Base-by-base conservation (phyloP, 345 rosid genomes). In the Eucalyptus grandis region DNA sequence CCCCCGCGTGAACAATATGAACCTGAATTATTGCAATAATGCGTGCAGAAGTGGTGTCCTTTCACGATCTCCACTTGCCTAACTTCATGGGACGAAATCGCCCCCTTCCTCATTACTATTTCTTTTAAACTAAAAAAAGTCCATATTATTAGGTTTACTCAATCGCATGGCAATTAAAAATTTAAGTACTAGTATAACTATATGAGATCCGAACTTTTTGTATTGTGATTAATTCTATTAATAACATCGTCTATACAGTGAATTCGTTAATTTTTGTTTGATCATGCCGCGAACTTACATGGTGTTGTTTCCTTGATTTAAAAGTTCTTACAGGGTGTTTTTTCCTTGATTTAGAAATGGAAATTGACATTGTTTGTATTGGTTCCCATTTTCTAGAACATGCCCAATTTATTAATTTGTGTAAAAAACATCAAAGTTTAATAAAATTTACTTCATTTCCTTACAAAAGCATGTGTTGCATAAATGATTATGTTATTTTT, bases 341-440 rank as follows among this genome's bases (percentile, higher is more conserved):
- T 1, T 21, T 34, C 40, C 12, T 16, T 17, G 1, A 4, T 0
- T 11, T 69, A 3, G 0, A 31, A 34, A 69, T 31, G 13, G 0
- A 40, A 34, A 31, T 0, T 6, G 0, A 9, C 12, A 0, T 69
- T 34, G 24, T 17, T 34, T n/a, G 2, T 2, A 31, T 0, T 0
- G 3, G 2, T 37, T 37, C 14, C 14, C 22, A 72, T 19, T 5
- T 72, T 72, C 22, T 19, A 24, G 3, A 72, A 72, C 8, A 5
- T 34, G 8, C 8, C 13, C 46, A 37, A 10, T 17, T 37, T 69
- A 9, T 65, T 37, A 10, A 0, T 34, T 37, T 72, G 26, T 10
- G 8, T 72, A 19, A 72, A 19, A 69, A 34, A 15, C 1, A 2
- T 37, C 14, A 72, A 34, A 37, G 22, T 37, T 43, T 17, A 16